Evolutionary conservation across 1,284 basidiomycete species (phyloP), one percentile per base, ranked within the genome.

Genomic region (Neolentinus lepideus): DNA sequence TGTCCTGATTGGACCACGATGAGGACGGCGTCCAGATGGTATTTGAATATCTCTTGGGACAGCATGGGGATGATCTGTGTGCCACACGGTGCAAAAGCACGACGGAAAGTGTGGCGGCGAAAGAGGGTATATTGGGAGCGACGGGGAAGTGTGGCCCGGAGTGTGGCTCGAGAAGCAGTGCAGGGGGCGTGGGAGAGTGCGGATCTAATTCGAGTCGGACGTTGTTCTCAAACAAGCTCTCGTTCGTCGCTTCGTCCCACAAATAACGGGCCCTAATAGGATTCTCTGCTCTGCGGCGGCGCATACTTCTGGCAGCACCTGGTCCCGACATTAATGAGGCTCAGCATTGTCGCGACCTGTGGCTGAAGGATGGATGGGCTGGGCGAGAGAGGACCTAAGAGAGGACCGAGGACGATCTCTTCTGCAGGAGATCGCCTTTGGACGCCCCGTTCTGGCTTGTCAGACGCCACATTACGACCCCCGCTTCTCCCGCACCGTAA

Each of bases 231-330:
- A 31, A 6, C 29, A 31, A 31, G 29, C 29, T 31, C 29, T 31
- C 29, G 29, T 31, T 12, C n/a, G n/a, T n/a, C n/a, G n/a, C n/a
- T 12, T 31, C 24, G 24, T 50, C 16, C 47, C 47, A 14, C 24
- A 12, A 4, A 31, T 31, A 6, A 31, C 12, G 29, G 12, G 29
- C 29, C 29, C 29, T 31, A 6, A n/a, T n/a, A 69, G 72, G 43
- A 46, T 6, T 46, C 43, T 16, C 43, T 46, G 6, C 43, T 46
- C 43, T 46, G 35, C 16, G 19, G 43, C 43, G 43, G n/a, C n/a
- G n/a, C n/a, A n/a, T n/a, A n/a, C n/a, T n/a, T n/a, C 1, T 53
- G 29, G 29, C 29, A 12, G 29, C 29, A 31, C 6, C 29, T 6
- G 29, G 6, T 4, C 29, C 29, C 29, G 12, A 4, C 29, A 31